phyloP scores from a whole-genome alignment of 164 flowering plant genomes.

The Cinnamomum chago region DNA sequence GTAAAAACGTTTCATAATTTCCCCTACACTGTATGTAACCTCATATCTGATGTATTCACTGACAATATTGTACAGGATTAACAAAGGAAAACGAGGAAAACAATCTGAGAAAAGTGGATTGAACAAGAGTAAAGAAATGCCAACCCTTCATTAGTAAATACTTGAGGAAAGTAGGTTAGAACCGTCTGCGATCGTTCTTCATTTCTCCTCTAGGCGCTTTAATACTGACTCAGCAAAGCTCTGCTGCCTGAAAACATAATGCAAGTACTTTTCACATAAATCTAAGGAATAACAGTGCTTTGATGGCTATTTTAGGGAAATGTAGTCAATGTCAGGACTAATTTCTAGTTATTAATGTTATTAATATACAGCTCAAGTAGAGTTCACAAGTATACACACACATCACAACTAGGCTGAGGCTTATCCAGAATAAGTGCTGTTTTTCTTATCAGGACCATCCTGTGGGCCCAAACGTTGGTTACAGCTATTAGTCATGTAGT shows the following conservation, averaged over 20 bases:
- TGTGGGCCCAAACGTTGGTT: no score
- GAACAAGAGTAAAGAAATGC: background rate
- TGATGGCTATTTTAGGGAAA: background rate
- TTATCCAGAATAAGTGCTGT: no score
- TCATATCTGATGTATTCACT: background rate
- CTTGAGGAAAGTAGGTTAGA: background rate
- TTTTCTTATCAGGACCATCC: no score
- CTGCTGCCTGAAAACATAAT: slow-evolving; percentile 22
- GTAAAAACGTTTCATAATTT: no score
- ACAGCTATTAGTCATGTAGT: no score
- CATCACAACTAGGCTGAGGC: no score
- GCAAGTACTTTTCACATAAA: no score
- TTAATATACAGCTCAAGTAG: no score
- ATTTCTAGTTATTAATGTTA: background rate
- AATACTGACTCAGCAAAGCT: slow-evolving; percentile 31
- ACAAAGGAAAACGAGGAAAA: background rate
- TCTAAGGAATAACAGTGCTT: background rate
- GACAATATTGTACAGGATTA: background rate
- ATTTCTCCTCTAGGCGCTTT: slow-evolving; percentile 22
- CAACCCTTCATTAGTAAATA: no score
- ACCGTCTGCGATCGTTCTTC: slow-evolving; percentile 3
- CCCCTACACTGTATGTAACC: no score
- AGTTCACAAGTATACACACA: no score
- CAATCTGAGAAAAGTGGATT: no score
- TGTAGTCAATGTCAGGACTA: background rate